These are phyloP conservation scores for Diplodia mutila DNA, from an alignment of 2,329 filamentous ascomycete genomes.

Conservation along the genomic window DNA sequence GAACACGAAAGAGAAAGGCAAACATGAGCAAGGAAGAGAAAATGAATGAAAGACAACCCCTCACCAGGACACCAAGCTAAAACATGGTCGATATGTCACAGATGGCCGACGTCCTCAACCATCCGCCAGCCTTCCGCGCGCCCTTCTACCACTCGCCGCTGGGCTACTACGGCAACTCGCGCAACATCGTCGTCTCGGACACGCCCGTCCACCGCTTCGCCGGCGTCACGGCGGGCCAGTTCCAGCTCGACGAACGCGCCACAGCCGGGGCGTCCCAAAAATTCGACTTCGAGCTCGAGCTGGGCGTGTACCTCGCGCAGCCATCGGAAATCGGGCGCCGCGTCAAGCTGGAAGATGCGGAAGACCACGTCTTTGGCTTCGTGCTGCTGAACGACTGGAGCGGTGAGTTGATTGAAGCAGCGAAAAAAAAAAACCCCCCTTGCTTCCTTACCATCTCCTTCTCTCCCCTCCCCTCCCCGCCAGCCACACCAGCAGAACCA, in stretches of 20 bases:
- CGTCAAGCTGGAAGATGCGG: constrained; percentile 47
- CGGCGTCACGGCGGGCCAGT: constrained; percentile 35
- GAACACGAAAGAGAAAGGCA: too few species aligned
- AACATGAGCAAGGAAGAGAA: background rate
- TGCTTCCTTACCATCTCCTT: too few species aligned
- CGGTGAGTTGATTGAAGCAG: background rate
- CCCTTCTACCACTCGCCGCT: constrained; percentile 43
- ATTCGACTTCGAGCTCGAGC: constrained; percentile 57
- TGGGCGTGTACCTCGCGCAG: constrained; percentile 51
- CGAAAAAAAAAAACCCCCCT: too few species aligned
- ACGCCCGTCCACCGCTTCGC: constrained; percentile 34
- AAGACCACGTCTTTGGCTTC: constrained; percentile 64
- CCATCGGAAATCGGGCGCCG: constrained; percentile 45
- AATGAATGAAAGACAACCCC: too few species aligned
- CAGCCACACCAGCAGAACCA: too few species aligned
- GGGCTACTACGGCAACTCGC: constrained; percentile 61
- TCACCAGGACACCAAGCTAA: too few species aligned
- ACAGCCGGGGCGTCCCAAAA: constrained; percentile 48
- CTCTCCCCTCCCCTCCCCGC: background rate
- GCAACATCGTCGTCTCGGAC: constrained; percentile 56
- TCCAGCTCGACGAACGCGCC: constrained; percentile 52
- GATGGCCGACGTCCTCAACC: constrained; percentile 58
- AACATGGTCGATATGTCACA: constrained; percentile 33
- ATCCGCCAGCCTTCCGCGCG: constrained; percentile 31
- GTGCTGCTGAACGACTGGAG: constrained; percentile 67